phyloP scores from a whole-genome alignment of 2,329 filamentous ascomycete species.

The Tolypocladium album region DNA sequence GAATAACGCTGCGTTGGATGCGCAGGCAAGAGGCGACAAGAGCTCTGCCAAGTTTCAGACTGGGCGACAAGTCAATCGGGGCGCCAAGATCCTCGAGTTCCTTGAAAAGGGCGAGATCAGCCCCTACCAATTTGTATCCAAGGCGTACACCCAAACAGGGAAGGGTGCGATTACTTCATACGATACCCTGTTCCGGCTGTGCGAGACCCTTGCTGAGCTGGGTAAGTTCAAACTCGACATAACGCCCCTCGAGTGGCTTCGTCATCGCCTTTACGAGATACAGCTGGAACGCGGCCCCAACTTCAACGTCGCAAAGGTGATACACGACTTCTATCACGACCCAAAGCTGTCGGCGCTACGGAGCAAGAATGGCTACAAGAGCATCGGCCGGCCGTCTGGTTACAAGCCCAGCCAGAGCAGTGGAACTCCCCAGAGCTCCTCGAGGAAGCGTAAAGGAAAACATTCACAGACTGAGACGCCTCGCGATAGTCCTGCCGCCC shows the following conservation, averaged over 20 bases:
- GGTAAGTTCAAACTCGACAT: slow-evolving; percentile 42
- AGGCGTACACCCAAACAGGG: slow-evolving; percentile 33
- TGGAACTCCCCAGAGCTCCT: slow-evolving; percentile 11
- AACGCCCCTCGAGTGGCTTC: slow-evolving; percentile 43
- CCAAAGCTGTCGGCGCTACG: slow-evolving; percentile 37
- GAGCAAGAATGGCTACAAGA: slow-evolving; percentile 42
- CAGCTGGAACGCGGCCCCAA: slow-evolving; percentile 27
- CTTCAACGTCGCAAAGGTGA: slow-evolving; percentile 40
- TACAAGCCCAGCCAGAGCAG: slow-evolving; percentile 23
- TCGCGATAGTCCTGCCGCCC: slow-evolving; percentile 14
- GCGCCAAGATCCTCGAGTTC: slow-evolving; percentile 40
- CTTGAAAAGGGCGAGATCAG: slow-evolving; percentile 39
- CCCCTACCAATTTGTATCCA: slow-evolving; percentile 45
- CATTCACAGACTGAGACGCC: slow-evolving; percentile 17
- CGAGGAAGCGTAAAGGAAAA: slow-evolving; percentile 23
- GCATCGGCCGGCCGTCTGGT: slow-evolving; percentile 44
- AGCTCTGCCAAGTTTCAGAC: slow-evolving; percentile 39
- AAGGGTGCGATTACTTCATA: slow-evolving; percentile 36
- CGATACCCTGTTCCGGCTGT: slow-evolving; percentile 45
- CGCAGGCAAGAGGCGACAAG: slow-evolving; percentile 18
- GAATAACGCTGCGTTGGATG: slow-evolving; percentile 25
- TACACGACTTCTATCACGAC: slow-evolving; percentile 47
- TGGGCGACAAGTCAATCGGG: slow-evolving; percentile 45
- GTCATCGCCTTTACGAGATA: slow-evolving; percentile 44
- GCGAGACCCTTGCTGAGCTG: slow-evolving; percentile 42